Conservation (phyloP, 129 eudicot species). For the Artemisia annua region DNA sequence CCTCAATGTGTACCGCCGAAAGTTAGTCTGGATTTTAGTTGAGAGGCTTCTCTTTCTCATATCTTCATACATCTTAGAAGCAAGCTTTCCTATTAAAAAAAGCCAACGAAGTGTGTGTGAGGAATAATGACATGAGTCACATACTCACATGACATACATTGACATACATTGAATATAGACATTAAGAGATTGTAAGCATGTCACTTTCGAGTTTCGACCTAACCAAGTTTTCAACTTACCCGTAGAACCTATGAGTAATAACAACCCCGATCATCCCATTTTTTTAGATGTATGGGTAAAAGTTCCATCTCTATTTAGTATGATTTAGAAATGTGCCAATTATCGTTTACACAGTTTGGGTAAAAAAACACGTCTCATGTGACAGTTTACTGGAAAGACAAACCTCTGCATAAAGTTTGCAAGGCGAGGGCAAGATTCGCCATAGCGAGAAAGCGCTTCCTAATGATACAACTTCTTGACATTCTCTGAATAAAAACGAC, state of each 20-base stretch:
- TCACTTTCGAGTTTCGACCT: no score
- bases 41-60: conserved; percentile 54
- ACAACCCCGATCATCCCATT: no score
- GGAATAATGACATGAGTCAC: not conserved
- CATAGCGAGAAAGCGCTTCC: conserved; percentile 68
- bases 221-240: no score
- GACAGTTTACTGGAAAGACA: conserved; percentile 26
- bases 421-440: conserved; percentile 63
- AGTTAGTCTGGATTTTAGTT: conserved; percentile 56
- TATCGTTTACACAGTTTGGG: not conserved
- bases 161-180: no score
- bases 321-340: not conserved
- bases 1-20: conserved; percentile 55
- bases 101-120: conserved; percentile 6
- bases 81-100: conserved; percentile 49
- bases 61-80: conserved; percentile 49
- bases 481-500: conserved; percentile 70
- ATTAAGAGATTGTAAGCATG: no score
- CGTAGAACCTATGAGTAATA: no score
- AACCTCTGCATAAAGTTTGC: conserved; percentile 86
- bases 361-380: conserved; percentile 1
- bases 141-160: no score
- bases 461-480: conserved; percentile 65
- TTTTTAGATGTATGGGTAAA: not conserved
- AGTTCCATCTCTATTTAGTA: not conserved